Conservation (phyloP, 257 asterid species). For the Dorcoceras hygrometricum region DNA sequence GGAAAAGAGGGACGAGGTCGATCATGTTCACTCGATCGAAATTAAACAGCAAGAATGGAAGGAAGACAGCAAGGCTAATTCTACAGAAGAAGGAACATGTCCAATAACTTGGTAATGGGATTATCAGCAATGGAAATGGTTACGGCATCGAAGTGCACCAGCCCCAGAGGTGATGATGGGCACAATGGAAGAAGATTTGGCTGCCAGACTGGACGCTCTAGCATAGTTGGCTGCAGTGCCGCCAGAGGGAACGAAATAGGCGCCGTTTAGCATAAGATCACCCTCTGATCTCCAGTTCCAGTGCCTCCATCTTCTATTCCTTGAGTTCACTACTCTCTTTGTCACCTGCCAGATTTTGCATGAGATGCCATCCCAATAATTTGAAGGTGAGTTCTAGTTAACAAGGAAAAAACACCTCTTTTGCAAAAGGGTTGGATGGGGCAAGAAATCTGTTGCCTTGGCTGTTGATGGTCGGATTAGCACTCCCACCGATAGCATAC, state of each 20-base stretch:
- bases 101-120: neutral
- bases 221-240: constrained; percentile 34
- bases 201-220: constrained; percentile 47
- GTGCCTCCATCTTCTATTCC: constrained; percentile 29
- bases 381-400: neutral
- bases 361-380: neutral
- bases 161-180: constrained; percentile 41
- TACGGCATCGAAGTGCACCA: constrained; percentile 43
- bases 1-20: too few relatives aligned
- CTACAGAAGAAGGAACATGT: too few relatives aligned
- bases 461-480: constrained; percentile 57
- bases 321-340: constrained; percentile 30
- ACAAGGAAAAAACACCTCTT: constrained; percentile 31
- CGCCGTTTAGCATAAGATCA: constrained; percentile 47
- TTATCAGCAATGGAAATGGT: constrained; percentile 34
- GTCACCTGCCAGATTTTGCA: constrained; percentile 30
- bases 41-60: too few relatives aligned
- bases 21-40: too few relatives aligned
- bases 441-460: constrained; percentile 58
- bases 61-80: too few relatives aligned
- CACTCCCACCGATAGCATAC: constrained; percentile 61
- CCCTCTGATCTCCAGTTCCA: constrained; percentile 69
- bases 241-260: constrained; percentile 46
- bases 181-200: constrained; percentile 40
- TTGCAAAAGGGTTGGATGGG: constrained; percentile 38